Evolutionary conservation across 23 red algal genomes (phyloP), one percentile per base, ranked within the genome.

Genomic region (Gracilaria gracilis): DNA sequence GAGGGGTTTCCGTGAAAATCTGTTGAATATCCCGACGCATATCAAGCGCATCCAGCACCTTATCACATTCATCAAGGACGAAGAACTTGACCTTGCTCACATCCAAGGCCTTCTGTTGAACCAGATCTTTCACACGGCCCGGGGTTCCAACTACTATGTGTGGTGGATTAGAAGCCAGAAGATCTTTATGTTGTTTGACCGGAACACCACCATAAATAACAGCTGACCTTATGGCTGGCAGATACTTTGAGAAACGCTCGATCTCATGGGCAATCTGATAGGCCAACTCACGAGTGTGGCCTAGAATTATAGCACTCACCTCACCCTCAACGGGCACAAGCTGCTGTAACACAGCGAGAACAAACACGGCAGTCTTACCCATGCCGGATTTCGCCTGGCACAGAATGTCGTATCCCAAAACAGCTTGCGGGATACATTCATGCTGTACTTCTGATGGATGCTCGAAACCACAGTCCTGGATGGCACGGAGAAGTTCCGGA

Each of bases 391-490:
- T 98, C 46, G 97, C 97, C 81, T 98, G 97, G 70, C 93, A 95
- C 4, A 98, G 74, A 49, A 98, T 87, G 77, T 98, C 93, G 57
- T 79, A 90, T 50, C 97, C 97, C 0, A 98, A 83, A 14, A 96
- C 91, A 13, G 97, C 97, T 72, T 98, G 93, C 21, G 97, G 97
- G 37, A 98, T 93, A 85, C 93, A 95, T 57, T 98, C 92, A 57
- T 95, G 92, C 55, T 98, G 97, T 15, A 98, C 97, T 85, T 98
- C 97, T 0, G 97, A 98, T 6, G 97, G 93, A 34, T 95, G 88
- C 57, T 98, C 97, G 67, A 98, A 98, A 61, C 97, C 97, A 67
- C 97, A 98, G 69, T 98, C 97, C 82, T 98, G 95, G 49, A 98
- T 96, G 31, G 97, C 97, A 25, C 97, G 93, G 51, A 98, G 85